phyloP scores from a whole-genome alignment of 2,329 filamentous ascomycete species.

The Anthostomella pinea region DNA sequence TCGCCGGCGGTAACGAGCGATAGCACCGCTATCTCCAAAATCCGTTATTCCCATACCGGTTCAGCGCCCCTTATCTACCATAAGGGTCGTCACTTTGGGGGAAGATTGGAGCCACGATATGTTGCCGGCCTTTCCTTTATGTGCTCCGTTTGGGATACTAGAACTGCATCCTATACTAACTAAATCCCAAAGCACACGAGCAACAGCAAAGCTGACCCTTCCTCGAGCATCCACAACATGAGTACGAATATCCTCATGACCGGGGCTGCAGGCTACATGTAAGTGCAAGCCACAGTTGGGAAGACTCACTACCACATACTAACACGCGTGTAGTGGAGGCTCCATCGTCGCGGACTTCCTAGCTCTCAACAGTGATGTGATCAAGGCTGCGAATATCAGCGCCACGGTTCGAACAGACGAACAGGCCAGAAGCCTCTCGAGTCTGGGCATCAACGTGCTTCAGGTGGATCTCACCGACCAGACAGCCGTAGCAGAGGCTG shows the following conservation, averaged over 20 bases:
- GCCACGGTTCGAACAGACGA: slow-evolving; percentile 35
- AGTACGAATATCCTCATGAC: slow-evolving; percentile 24
- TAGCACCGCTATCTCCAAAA: too few species aligned
- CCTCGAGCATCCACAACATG: too few species aligned
- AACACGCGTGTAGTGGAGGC: slow-evolving; percentile 23
- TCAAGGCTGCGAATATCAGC: slow-evolving; percentile 25
- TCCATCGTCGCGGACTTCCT: slow-evolving; percentile 35
- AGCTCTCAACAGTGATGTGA: slow-evolving; percentile 13
- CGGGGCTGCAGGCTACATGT: slow-evolving; percentile 23
- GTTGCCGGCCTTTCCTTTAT: too few species aligned
- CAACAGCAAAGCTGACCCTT: too few species aligned
- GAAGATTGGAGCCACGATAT: too few species aligned
- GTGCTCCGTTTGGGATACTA: too few species aligned
- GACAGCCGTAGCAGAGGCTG: slow-evolving; percentile 9
- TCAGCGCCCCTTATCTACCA: too few species aligned
- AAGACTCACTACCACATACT: not conserved
- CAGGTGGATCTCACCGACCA: slow-evolving; percentile 33
- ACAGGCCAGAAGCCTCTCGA: slow-evolving; percentile 30
- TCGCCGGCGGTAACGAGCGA: too few species aligned
- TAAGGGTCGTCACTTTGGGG: too few species aligned
- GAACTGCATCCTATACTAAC: too few species aligned
- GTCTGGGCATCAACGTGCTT: slow-evolving; percentile 31
- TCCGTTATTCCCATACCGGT: too few species aligned
- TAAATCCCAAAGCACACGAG: too few species aligned
- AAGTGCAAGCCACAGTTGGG: not conserved